Evolutionary conservation across 805 yeast genomes (phyloP).

Genomic region (Pichia scutulata): DNA sequence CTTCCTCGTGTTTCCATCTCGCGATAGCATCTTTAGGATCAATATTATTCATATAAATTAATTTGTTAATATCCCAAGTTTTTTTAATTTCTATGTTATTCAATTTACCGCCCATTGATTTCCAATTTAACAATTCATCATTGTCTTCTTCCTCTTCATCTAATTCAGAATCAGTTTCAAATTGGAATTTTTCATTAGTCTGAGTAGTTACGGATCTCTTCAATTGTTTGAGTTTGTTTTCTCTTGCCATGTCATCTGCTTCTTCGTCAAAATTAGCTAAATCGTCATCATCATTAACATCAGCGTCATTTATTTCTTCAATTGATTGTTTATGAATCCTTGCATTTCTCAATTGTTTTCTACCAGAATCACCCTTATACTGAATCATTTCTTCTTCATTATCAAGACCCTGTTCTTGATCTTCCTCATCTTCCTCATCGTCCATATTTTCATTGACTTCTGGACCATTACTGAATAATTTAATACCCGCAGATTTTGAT

Average conservation of each 20-base stretch:
- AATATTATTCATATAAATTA: slow-evolving; percentile 72
- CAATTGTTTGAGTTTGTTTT: slow-evolving; percentile 36
- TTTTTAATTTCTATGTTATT: slow-evolving; percentile 43
- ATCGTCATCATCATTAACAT: slow-evolving; percentile 34
- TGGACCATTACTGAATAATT: slow-evolving; percentile 53
- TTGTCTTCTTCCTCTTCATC: slow-evolving; percentile 33
- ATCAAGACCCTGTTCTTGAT: slow-evolving; percentile 11
- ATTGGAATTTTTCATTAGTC: slow-evolving; percentile 28
- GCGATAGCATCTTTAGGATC: slow-evolving; percentile 64
- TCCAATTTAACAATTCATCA: slow-evolving; percentile 32
- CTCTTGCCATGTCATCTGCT: slow-evolving; percentile 32
- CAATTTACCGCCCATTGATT: slow-evolving; percentile 51
- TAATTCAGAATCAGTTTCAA: slow-evolving; percentile 49
- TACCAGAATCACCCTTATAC: slow-evolving; percentile 43
- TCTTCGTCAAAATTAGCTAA: slow-evolving; percentile 32
- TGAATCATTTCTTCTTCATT: slow-evolving; percentile 17
- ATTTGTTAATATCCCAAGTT: slow-evolving; percentile 73
- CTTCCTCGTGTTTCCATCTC: slow-evolving; percentile 60
- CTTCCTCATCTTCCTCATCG: slow-evolving; percentile 30
- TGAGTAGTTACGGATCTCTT: not conserved
- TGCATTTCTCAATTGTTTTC: slow-evolving; percentile 56
- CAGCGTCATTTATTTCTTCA: slow-evolving; percentile 38
- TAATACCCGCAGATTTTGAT: slow-evolving; percentile 57
- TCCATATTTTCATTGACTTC: slow-evolving; percentile 31
- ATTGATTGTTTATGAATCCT: slow-evolving; percentile 48